A percentile compares a stretch with the other conserved stretches of the same genome.
phyloP scores from a whole-genome alignment of 805 yeast genomes.

The Saccharomycopsis schoenii region DNA sequence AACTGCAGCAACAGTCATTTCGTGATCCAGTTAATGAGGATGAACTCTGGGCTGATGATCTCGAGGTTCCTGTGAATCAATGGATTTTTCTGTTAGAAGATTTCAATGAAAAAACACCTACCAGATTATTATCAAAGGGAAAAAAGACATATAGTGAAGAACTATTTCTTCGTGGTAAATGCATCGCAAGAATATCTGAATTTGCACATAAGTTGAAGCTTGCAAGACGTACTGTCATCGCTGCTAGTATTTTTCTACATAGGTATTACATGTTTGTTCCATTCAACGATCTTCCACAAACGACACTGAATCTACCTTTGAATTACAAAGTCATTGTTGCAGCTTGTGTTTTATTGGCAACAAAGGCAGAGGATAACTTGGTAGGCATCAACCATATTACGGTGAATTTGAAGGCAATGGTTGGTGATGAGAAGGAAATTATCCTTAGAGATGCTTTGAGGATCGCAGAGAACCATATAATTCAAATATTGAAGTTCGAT shows the following conservation, averaged over 20 bases:
- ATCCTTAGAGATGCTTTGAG: slow-evolving; percentile 15
- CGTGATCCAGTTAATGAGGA: slow-evolving; percentile 1
- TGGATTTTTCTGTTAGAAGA: slow-evolving; percentile 15
- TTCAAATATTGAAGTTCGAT: slow-evolving; percentile 13
- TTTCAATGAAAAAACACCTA: slow-evolving; percentile 12
- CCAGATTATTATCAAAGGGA: not conserved
- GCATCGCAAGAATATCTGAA: slow-evolving; percentile 5
- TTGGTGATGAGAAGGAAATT: slow-evolving; percentile 8
- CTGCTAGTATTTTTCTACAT: slow-evolving; percentile 10
- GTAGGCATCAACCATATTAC: slow-evolving; percentile 13
- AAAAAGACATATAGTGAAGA: slow-evolving; percentile 9
- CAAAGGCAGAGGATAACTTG: slow-evolving; percentile 17
- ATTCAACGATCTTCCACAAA: slow-evolving; percentile 6
- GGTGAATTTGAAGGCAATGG: slow-evolving; percentile 3
- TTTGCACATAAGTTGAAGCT: slow-evolving; percentile 9
- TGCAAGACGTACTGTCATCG: slow-evolving; percentile 9
- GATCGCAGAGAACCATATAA: slow-evolving; percentile 11
- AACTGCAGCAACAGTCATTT: not conserved
- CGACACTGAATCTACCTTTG: not conserved
- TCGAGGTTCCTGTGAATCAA: slow-evolving; percentile 14
- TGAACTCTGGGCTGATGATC: slow-evolving; percentile 17
- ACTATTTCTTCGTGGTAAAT: slow-evolving; percentile 8
- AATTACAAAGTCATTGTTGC: slow-evolving; percentile 17
- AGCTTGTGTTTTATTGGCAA: slow-evolving; percentile 15
- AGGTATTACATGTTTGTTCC: slow-evolving; percentile 15